Base-by-base conservation (phyloP, 495 filamentous ascomycete species). In the Annulohypoxylon bovei region DNA sequence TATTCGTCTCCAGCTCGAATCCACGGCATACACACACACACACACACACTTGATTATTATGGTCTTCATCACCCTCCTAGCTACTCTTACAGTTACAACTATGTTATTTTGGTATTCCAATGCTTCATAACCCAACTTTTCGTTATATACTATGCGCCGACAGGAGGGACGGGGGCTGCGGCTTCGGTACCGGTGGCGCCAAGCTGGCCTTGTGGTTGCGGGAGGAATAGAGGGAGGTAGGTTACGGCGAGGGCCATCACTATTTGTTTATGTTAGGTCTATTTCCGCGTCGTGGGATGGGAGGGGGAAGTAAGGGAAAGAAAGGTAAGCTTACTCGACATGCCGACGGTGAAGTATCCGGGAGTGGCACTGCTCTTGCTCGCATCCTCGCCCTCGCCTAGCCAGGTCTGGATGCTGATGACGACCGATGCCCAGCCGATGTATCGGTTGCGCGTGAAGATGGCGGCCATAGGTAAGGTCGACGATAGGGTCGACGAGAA, bases 391-490 rank as follows among this genome's bases (percentile, higher is more conserved):
- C 89, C 91, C 82, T 97, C 94, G 63, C 89, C 90, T 16, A 97
- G 85, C 93, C 93, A 97, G 68, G 83, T 87, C 81, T 97, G 93
- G 42, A 97, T 80, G 58, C 92, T 88, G 78, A 96, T 91, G 52
- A 95, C 88, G 49, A 97, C 90, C 5, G 94, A 84, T 7, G 91
- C 89, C 94, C 93, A 97, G 77, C 93, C 93, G 71, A 97, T 86
- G 84, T 88, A 96, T 86, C 91, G 90, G 80, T 95, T 97, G 50
- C 93, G 85, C 67, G 91, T 95, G 78, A 97, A 96, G 85, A 97
- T 94, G 59, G 94, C 94, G 60, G 92, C 93, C 94, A 97, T 97
- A 35, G 94, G 94, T 75, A 97, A 79, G 6, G 93, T 97, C 75
- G 88, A 95, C 11, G 90, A 87, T 78, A 95, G 85, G 22, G 92